phyloP scores from a whole-genome alignment of 1,284 basidiomycete species.

The Leccinum variabile region DNA sequence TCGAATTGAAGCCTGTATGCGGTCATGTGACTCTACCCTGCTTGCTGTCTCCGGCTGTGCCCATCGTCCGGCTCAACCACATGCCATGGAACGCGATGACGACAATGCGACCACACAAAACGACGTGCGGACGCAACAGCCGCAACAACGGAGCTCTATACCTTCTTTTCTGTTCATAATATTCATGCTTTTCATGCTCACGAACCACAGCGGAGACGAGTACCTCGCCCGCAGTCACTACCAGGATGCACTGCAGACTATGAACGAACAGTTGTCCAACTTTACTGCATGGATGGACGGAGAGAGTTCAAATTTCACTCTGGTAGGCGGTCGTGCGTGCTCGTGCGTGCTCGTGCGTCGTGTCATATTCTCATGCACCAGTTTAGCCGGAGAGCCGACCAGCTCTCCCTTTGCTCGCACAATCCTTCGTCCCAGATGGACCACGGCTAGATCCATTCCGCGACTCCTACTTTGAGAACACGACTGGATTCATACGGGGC shows the following conservation, averaged over 20 bases:
- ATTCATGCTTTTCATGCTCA: constrained; percentile 74
- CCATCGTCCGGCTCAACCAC: background rate
- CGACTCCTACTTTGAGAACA: constrained; percentile 69
- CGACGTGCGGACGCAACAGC: constrained; percentile 19
- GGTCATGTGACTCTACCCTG: background rate
- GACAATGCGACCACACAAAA: constrained; percentile 17
- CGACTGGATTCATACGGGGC: constrained; percentile 75
- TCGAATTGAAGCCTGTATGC: background rate
- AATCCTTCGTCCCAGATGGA: constrained; percentile 50
- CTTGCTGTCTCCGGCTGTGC: background rate
- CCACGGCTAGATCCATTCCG: constrained; percentile 44
- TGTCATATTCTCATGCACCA: constrained; percentile 5
- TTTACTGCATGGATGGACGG: constrained; percentile 76
- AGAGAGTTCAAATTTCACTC: constrained; percentile 60
- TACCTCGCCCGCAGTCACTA: constrained; percentile 60
- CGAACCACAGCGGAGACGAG: constrained; percentile 66
- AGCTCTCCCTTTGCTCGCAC: constrained; percentile 48
- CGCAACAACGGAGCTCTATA: constrained; percentile 39
- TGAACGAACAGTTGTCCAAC: constrained; percentile 63
- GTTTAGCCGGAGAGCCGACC: constrained; percentile 51
- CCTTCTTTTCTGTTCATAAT: constrained; percentile 73
- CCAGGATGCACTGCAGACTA: constrained; percentile 55
- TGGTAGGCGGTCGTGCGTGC: constrained; percentile 47
- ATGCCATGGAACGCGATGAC: constrained; percentile 34
- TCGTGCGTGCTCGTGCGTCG: background rate